Conservation (phyloP, 495 filamentous ascomycete genomes). For the Endocarpon pusillum region DNA sequence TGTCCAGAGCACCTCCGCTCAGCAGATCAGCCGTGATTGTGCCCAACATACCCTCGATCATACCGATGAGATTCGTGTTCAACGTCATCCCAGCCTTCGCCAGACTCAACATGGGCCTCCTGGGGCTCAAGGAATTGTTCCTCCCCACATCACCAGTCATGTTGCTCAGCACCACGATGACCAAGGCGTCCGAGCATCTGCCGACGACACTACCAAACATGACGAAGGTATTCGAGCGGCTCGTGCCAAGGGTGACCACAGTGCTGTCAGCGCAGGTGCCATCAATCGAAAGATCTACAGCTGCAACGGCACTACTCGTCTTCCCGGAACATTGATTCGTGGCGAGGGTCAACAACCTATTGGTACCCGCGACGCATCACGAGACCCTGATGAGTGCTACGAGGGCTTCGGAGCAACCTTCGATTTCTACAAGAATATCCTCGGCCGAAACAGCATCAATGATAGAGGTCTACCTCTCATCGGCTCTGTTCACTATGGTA, state of each 20-base stretch:
- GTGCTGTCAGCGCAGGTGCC: too few relatives aligned
- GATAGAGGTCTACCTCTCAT: slow-evolving; percentile 24
- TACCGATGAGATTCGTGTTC: too few relatives aligned
- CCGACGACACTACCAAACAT: background rate
- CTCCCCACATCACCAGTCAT: background rate
- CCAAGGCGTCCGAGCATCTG: too few relatives aligned
- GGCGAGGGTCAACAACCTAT: background rate
- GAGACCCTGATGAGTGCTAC: background rate
- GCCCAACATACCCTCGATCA: background rate
- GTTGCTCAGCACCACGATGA: background rate
- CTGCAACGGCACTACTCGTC: background rate
- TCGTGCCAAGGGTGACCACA: background rate
- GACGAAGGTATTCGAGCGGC: background rate
- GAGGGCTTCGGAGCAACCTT: slow-evolving; percentile 22
- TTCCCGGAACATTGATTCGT: background rate
- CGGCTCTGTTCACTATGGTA: slow-evolving; percentile 26
- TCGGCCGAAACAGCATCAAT: slow-evolving; percentile 28
- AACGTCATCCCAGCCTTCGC: background rate
- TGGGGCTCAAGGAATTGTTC: background rate
- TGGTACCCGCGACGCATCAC: background rate
- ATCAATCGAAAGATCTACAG: background rate
- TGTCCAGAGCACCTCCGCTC: background rate
- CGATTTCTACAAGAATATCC: slow-evolving; percentile 25
- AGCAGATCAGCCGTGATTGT: background rate
- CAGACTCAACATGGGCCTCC: background rate